Evolutionary conservation across 495 filamentous ascomycete genomes (phyloP), one percentile per base, ranked within the genome.

Genomic region (Lichenothelia convexa): DNA sequence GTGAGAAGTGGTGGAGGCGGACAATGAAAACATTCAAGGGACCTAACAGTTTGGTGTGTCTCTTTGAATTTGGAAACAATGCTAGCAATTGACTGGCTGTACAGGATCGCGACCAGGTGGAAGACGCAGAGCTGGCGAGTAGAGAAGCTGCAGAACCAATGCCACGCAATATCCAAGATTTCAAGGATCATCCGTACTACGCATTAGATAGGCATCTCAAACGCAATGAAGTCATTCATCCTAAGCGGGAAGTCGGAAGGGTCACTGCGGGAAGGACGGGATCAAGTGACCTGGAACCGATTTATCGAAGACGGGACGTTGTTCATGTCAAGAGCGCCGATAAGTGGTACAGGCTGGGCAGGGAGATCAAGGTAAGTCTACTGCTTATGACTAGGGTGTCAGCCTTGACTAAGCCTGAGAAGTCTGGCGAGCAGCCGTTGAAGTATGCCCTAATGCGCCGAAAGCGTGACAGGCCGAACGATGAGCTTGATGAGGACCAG

Each of bases 181-280:
- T 94, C 57, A 93, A 92, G 50, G 74, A 80, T 45, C 89, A 99
- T 55, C 91, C 91, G 0, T 57, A 81, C 31, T 94, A 86, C 47
- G 85, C 80, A 1, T 65, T 99, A 0, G 79, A 93, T 45, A 65
- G 91, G 30, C 85, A 95, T 59, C 57, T 99, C n/a, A 73, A 70
- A 33, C 65, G 74, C 15, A 75, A 89, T 45, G 80, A 99, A 56
- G 75, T 84, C 8, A 65, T 89, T 9, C 65, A 73, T 30, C 78
- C 73, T 0, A 80, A 73, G 30, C 63, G 70, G 6, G 58, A 68
- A n/a, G 73, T 75, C 31, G 87, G 89, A 9, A 84, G 78, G 32
- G 69, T 94, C 9, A 68, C 73, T 11, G 63, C 73, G 4, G 77
- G 82, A n/a, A 73, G 64, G 34, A 63, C 65, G 21, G 40, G 58